These are phyloP conservation scores for Naganishia onofrii DNA, from an alignment of 768 basidiomycete genomes.

Conservation along the genomic window DNA sequence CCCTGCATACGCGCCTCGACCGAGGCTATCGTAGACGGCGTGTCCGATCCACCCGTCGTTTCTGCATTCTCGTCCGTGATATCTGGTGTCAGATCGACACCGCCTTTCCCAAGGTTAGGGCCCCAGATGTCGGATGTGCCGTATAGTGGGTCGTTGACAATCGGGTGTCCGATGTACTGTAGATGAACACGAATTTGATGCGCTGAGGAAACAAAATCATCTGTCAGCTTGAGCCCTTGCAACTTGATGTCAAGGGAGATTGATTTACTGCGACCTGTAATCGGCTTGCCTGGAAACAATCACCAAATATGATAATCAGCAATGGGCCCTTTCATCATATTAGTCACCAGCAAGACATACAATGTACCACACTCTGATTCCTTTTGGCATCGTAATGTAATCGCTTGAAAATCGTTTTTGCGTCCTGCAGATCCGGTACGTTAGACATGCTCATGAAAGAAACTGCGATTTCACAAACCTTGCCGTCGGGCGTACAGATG, in stretches of 20 bases:
- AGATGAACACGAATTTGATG: slow-evolving; percentile 97
- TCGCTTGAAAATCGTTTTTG: slow-evolving; percentile 82
- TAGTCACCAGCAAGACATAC: slow-evolving; percentile 54
- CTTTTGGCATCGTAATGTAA: slow-evolving; percentile 75
- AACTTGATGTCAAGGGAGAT: neutral
- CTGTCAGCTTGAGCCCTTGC: neutral
- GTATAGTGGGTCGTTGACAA: slow-evolving; percentile 94
- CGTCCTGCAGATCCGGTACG: slow-evolving; percentile 57
- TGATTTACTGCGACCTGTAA: slow-evolving; percentile 84
- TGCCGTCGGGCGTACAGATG: slow-evolving; percentile 90
- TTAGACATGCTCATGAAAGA: neutral
- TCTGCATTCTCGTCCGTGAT: slow-evolving; percentile 43
- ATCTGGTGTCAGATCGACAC: slow-evolving; percentile 69
- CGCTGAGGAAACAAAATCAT: slow-evolving; percentile 57
- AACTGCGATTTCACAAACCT: slow-evolving; percentile 57
- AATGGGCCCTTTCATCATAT: neutral
- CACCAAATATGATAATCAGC: neutral
- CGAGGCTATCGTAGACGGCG: neutral
- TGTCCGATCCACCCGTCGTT: neutral
- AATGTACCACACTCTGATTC: slow-evolving; percentile 81
- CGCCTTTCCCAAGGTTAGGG: slow-evolving; percentile 68
- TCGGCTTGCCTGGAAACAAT: slow-evolving; percentile 65
- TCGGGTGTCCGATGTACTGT: slow-evolving; percentile 87
- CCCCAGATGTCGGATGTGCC: slow-evolving; percentile 66
- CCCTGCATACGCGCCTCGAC: slow-evolving; percentile 30